Conservation (phyloP, 106 monocot genomes). For the Hemerocallis citrina region DNA sequence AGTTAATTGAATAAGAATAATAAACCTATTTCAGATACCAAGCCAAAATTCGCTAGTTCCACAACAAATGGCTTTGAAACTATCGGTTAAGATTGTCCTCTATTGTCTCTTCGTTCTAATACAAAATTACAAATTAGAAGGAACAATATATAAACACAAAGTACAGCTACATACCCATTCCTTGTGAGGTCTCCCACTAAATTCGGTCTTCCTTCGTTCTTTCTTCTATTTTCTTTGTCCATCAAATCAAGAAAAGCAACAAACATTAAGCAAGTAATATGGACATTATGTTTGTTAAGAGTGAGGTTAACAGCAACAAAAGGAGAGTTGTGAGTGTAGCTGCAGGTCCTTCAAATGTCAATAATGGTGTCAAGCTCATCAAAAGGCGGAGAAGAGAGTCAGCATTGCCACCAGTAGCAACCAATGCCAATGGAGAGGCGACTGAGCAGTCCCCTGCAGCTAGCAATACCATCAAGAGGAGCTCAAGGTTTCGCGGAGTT, state of each 20-base stretch:
- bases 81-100: background rate
- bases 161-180: background rate
- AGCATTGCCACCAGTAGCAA: background rate
- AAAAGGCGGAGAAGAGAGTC: slow-evolving; percentile 23
- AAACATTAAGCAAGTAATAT: background rate
- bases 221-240: too few relatives aligned
- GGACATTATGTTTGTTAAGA: slow-evolving; percentile 21
- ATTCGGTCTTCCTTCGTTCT: too few relatives aligned
- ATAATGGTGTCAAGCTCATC: slow-evolving; percentile 2
- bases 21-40: too few relatives aligned
- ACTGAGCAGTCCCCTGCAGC: background rate
- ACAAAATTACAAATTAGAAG: slow-evolving; percentile 1
- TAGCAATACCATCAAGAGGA: slow-evolving; percentile 14
- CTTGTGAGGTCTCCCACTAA: slow-evolving; percentile 3
- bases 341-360: background rate
- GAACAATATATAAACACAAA: slow-evolving; percentile 12
- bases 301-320: slow-evolving; percentile 7
- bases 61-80: background rate
- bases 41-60: background rate
- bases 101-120: background rate
- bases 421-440: background rate
- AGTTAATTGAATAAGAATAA: too few relatives aligned
- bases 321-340: background rate
- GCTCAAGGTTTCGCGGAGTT: slow-evolving; percentile 32
- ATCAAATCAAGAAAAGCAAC: background rate